phyloP scores from a whole-genome alignment of 2,329 filamentous ascomycete species.

The Ceratocystis harringtonii region DNA sequence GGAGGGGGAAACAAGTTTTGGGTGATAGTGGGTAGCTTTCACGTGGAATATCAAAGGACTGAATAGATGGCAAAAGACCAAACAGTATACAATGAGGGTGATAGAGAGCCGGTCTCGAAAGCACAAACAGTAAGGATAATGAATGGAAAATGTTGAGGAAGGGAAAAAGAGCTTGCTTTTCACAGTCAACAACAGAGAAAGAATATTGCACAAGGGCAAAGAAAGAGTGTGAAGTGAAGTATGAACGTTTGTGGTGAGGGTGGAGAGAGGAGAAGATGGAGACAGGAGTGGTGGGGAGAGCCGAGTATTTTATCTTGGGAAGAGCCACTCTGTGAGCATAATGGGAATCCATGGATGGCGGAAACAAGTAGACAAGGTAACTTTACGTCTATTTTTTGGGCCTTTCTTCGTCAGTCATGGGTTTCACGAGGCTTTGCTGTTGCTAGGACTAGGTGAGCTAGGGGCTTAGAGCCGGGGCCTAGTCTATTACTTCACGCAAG shows the following conservation, averaged over 20 bases:
- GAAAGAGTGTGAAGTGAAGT: conserved; percentile 15
- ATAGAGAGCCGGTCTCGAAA: conserved; percentile 16
- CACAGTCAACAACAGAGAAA: conserved; percentile 4
- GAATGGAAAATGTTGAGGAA: conserved; percentile 12
- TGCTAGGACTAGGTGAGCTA: not conserved
- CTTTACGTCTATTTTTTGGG: not conserved
- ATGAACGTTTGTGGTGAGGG: conserved; percentile 4
- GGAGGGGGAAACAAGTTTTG: conserved; percentile 10
- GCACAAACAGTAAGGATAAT: conserved; percentile 8
- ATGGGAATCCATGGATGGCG: not conserved
- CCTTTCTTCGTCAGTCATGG: not conserved
- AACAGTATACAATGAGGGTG: conserved; percentile 14
- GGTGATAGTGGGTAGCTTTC: conserved; percentile 15
- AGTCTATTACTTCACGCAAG: not conserved
- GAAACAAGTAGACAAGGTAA: not conserved
- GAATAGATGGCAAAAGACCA: not conserved
- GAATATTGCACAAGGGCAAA: conserved; percentile 15
- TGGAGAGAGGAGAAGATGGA: conserved; percentile 8
- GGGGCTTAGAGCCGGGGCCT: not conserved
- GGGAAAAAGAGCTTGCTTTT: conserved; percentile 14
- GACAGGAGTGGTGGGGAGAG: not conserved
- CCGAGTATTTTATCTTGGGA: conserved; percentile 12
- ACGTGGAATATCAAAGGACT: conserved; percentile 7
- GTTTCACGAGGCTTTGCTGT: not conserved
- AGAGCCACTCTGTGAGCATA: not conserved